Conservation (phyloP, 2,329 filamentous ascomycete species). For the Zopfia rhizophila region DNA sequence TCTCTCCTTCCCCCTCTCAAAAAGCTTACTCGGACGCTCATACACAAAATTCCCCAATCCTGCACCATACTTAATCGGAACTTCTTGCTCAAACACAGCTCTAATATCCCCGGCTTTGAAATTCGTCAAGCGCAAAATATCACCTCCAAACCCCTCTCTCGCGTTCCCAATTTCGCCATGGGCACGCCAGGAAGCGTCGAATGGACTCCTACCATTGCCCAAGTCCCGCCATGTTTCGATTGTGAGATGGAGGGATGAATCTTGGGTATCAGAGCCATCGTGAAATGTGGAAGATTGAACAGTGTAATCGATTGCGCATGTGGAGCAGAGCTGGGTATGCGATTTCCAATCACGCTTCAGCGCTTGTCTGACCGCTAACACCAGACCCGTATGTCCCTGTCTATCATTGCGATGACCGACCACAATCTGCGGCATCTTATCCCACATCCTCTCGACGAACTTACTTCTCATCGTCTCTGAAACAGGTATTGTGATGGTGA, state of each 20-base stretch:
- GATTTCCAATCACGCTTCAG: slow-evolving; percentile 24
- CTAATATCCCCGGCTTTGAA: slow-evolving; percentile 28
- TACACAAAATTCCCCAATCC: too few relatives aligned
- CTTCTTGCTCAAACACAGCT: slow-evolving; percentile 29
- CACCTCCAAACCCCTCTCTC: slow-evolving; percentile 4
- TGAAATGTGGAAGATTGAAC: slow-evolving; percentile 13
- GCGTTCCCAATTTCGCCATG: slow-evolving; percentile 33
- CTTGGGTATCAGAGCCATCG: neutral
- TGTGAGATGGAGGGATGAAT: slow-evolving; percentile 14
- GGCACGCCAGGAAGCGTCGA: slow-evolving; percentile 38
- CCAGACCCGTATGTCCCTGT: slow-evolving; percentile 35
- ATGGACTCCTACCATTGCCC: slow-evolving; percentile 34
- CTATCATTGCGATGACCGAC: slow-evolving; percentile 36
- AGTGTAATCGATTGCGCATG: slow-evolving; percentile 41
- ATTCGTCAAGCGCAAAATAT: slow-evolving; percentile 13
- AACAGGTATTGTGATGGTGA: slow-evolving; percentile 27
- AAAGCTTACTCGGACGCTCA: too few relatives aligned
- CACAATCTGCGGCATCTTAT: slow-evolving; percentile 37
- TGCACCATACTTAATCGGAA: too few relatives aligned
- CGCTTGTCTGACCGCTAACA: slow-evolving; percentile 32
- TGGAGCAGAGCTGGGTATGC: slow-evolving; percentile 29
- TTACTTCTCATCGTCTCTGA: slow-evolving; percentile 3
- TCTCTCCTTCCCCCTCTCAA: too few relatives aligned
- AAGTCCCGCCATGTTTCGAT: slow-evolving; percentile 41
- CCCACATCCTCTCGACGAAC: slow-evolving; percentile 27